Percentiles rank a stretch among this genome's conserved stretches.
Conservation (phyloP, 2,329 filamentous ascomycete genomes). For the Dactylellina parvicollis region DNA sequence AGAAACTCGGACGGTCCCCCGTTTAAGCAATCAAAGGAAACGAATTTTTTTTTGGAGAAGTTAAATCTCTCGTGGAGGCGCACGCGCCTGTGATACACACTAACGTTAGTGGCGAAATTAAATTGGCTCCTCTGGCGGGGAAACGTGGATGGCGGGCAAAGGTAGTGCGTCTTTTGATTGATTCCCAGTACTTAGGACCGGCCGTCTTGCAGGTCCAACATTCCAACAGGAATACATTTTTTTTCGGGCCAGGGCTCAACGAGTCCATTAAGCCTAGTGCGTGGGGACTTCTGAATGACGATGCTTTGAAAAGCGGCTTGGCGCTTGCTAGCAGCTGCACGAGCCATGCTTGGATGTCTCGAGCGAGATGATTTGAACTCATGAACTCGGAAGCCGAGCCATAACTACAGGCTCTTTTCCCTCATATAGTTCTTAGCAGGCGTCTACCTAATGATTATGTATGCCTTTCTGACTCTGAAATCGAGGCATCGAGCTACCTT, state of each 20-base stretch:
- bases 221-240: conserved; percentile 27
- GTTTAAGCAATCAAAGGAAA: too few relatives aligned
- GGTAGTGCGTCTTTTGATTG: background rate
- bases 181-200: conserved; percentile 40
- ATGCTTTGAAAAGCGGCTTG: conserved; percentile 2
- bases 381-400: too few relatives aligned
- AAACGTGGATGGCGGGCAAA: conserved; percentile 26
- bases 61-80: too few relatives aligned
- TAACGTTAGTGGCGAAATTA: too few relatives aligned
- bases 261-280: background rate
- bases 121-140: too few relatives aligned
- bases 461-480: background rate
- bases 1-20: too few relatives aligned
- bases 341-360: background rate
- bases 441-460: too few relatives aligned
- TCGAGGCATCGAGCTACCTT: background rate
- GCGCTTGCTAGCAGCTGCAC: background rate
- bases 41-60: too few relatives aligned
- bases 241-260: background rate
- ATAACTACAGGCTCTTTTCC: too few relatives aligned
- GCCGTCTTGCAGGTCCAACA: conserved; percentile 42
- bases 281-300: background rate
- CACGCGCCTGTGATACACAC: too few relatives aligned
- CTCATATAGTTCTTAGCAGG: too few relatives aligned
- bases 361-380: conserved; percentile 10